Evolutionary conservation across 2,329 filamentous ascomycete species (phyloP).

Genomic region (Alternaria sp.): DNA sequence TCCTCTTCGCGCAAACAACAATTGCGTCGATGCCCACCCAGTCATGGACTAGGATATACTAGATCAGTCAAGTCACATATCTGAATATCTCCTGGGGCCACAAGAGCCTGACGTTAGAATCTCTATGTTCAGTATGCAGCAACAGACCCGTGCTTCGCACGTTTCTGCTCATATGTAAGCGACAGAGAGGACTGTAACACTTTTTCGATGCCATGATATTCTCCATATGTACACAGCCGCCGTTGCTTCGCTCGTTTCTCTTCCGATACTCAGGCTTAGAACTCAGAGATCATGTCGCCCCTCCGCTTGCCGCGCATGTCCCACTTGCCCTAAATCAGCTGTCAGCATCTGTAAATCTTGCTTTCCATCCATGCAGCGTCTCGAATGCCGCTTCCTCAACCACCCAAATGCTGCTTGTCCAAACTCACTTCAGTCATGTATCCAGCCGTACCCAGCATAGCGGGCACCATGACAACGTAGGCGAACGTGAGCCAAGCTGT

Average conservation of each 20-base stretch:
- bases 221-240: conserved; percentile 21
- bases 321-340: conserved; percentile 75
- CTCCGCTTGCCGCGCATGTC: conserved; percentile 85
- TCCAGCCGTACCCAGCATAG: conserved; percentile 71
- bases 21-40: background rate
- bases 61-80: background rate
- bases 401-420: background rate
- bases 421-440: conserved; percentile 86
- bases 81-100: background rate
- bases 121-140: background rate
- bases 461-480: conserved; percentile 77
- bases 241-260: background rate
- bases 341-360: background rate
- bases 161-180: background rate
- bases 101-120: background rate
- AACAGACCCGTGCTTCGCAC: background rate
- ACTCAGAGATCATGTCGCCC: conserved; percentile 84
- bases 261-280: conserved; percentile 54
- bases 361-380: background rate
- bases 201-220: conserved; percentile 1
- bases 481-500: conserved; percentile 81
- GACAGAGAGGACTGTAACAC: background rate
- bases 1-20: background rate
- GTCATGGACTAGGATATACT: background rate
- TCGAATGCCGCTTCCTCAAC: conserved; percentile 10